A percentile compares a stretch with the other conserved stretches of the same genome.
Evolutionary conservation across 495 filamentous ascomycete genomes (phyloP).

Genomic region (Podospora australis): DNA sequence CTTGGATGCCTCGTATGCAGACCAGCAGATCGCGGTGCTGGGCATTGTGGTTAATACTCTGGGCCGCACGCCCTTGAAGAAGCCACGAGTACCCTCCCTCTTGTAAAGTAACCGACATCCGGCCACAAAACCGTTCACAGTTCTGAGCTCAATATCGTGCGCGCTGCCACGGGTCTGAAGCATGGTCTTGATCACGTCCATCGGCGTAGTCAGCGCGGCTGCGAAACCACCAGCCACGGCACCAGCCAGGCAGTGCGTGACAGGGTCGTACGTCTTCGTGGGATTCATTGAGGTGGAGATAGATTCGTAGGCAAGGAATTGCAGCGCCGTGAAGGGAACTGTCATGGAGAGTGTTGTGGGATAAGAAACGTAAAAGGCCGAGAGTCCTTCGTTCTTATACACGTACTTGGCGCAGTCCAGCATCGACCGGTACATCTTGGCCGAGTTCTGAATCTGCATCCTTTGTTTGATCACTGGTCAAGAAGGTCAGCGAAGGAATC

Average conservation of each 20-base stretch:
- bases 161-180: constrained; percentile 86
- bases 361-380: constrained; percentile 97
- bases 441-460: constrained; percentile 97
- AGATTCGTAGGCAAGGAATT: constrained; percentile 96
- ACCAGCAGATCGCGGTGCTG: constrained; percentile 98
- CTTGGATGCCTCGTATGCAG: constrained; percentile 55
- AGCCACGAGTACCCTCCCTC: constrained; percentile 77
- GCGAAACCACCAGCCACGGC: constrained; percentile 90
- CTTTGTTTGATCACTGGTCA: constrained; percentile 90
- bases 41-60: constrained; percentile 95
- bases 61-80: constrained; percentile 86
- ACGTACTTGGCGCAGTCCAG: constrained; percentile 77
- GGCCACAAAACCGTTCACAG: constrained; percentile 73
- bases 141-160: constrained; percentile 72
- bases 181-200: constrained; percentile 97
- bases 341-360: constrained; percentile 98
- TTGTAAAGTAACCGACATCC: constrained; percentile 77
- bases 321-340: constrained; percentile 91
- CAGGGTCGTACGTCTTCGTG: constrained; percentile 72
- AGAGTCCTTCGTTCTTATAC: constrained; percentile 79
- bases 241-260: constrained; percentile 86
- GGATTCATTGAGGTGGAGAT: constrained; percentile 92
- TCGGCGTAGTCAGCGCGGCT: constrained; percentile 85
- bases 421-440: constrained; percentile 71
- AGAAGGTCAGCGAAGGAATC: background rate